Base-by-base conservation (phyloP, 2,329 filamentous ascomycete genomes). In the Dothiorella sarmentorum region DNA sequence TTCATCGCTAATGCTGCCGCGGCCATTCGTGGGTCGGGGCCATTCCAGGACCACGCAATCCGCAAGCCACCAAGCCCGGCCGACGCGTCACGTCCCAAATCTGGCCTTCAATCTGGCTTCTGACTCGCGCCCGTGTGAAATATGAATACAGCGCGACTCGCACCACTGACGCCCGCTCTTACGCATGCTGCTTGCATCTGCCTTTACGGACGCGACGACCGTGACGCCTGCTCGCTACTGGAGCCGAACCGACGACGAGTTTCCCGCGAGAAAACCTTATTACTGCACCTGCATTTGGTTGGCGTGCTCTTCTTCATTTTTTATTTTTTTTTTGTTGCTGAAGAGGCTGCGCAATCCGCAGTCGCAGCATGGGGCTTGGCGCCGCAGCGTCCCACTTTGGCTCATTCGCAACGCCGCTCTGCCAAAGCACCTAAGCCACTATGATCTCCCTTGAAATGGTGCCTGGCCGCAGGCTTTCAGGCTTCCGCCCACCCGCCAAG, bases 121-220 rank as follows among this genome's bases (percentile, higher is more conserved):
- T 53, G 49, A 53, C 49, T 53, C 49, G 35, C 22, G 47, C 47
- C 31, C 31, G 43, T 26, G 43, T 17, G 4, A 35, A 53, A 27
- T 53, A 40, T 53, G 49, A 35, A 53, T 53, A 53, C 31, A 11
- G 49, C 49, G 35, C 49, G 49, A 53, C 35, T 53, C 49, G 49
- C 49, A 53, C 35, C 18, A n/a, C 43, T 45, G 45, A 51, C 45
- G 45, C 45, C 33, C 33, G n/a, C 35, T 29, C 49, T 53, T 17
- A 40, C 49, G 49, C 49, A 35, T 53, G 31, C 45, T 24, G 35
- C 35, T n/a, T n/a, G n/a, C n/a, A n/a, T n/a, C n/a, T 18, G 11
- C 26, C 18, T 10, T 24, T n/a, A 9, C 45, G 29, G 4, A 13
- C 24, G 49, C 49, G 33, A 40, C 7, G 24, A 20, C 20, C 15